Evolutionary conservation across 2,329 filamentous ascomycete genomes (phyloP).

Genomic region (Blastomyces gilchristii): DNA sequence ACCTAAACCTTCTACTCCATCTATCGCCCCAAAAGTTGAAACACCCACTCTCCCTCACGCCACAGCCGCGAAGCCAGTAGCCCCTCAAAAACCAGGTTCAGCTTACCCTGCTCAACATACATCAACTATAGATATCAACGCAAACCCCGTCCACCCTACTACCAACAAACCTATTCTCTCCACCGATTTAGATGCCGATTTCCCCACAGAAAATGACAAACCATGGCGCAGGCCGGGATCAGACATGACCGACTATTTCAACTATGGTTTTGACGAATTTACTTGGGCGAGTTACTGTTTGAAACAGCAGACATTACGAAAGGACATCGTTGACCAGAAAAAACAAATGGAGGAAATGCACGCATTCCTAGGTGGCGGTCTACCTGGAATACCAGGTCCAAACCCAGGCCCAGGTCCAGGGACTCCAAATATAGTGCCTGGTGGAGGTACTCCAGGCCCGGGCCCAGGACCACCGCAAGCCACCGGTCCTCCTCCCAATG

Average conservation of each 20-base stretch:
- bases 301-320: constrained; percentile 70
- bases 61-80: constrained; percentile 28
- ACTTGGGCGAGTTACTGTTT: constrained; percentile 91
- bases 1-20: constrained; percentile 29
- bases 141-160: constrained; percentile 64
- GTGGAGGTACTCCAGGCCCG: constrained; percentile 7
- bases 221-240: constrained; percentile 92
- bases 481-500: constrained; percentile 11
- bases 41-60: constrained; percentile 25
- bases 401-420: constrained; percentile 16
- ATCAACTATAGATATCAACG: constrained; percentile 76
- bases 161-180: constrained; percentile 71
- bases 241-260: constrained; percentile 95
- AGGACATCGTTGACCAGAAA: constrained; percentile 73
- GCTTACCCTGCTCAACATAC: constrained; percentile 58
- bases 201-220: constrained; percentile 65
- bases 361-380: constrained; percentile 45
- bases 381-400: constrained; percentile 21
- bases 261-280: constrained; percentile 98
- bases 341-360: constrained; percentile 54
- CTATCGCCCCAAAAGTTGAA: constrained; percentile 20
- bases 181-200: constrained; percentile 65
- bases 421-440: constrained; percentile 3
- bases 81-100: constrained; percentile 46
- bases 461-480: constrained; percentile 12